Base-by-base conservation (phyloP, 2,329 filamentous ascomycete species). In the Exophiala xenobiotica region DNA sequence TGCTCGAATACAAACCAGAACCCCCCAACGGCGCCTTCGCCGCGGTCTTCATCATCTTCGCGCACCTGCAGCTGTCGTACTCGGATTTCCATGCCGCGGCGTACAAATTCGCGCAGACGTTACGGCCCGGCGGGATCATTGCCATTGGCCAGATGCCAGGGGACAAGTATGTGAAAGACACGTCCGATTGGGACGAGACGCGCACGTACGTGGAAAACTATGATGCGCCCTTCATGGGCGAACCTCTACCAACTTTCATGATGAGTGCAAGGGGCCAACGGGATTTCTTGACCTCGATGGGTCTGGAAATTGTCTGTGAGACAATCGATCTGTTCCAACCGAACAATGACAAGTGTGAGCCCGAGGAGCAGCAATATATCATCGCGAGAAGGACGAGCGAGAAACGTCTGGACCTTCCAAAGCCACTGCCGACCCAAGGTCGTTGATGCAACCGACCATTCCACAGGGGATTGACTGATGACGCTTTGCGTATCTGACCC, bases 1-100 rank as follows among this genome's bases (percentile, higher is more conserved):
- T 64, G 61, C 49, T 65, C 23, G 35, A 54, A 7, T 65, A 63
- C 39, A 14, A 60, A 22, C 53, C n/a, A n/a, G n/a, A n/a, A n/a
- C n/a, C n/a, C n/a, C n/a, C 63, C 11, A 37, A 59, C 31, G 58
- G 57, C 2, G 43, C 27, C 3, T 65, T 64, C 37, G 57, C 55
- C 27, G 65, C 46, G 6, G 51, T 67, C 22, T 64, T 68, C 44
- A 61, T 65, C 49, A 66, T 67, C 29, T 66, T 63, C 43, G 57
- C 62, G 2, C 63, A 64, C 14, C 57, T 66, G 2, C 56, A 56
- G 44, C 54, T 68, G 22, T 55, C 56, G 3, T 66, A 65, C 37
- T 48, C 61, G 1, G 58, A 60, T 6, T 62, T 68, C 29, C 61
- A 65, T 46, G 29, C 51, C 14, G 60, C 60, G 1, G 54, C 46